Base-by-base conservation (phyloP, 2,329 filamentous ascomycete genomes). In the Paecilomyces niveus region DNA sequence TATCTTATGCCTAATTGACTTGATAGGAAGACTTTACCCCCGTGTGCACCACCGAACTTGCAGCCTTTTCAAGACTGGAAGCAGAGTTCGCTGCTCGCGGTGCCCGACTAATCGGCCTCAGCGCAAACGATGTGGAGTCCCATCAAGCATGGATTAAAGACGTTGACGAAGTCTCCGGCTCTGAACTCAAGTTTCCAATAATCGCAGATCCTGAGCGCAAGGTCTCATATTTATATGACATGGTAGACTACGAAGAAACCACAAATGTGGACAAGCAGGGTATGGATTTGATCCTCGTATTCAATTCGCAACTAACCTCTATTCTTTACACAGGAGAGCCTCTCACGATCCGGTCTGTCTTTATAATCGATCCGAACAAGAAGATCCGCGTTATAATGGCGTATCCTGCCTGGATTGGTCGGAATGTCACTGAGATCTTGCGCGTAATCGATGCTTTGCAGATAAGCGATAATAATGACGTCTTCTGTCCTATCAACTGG, bases 21-120 rank as follows among this genome's bases (percentile, higher is more conserved):
- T 45, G 35, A 45, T 18, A 45, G 70, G 74, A 74, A 68, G 92
- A 96, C 77, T 96, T 90, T 82, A 96, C 92, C 1, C 92, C 92
- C 57, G 92, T 96, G 60, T 97, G 92, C 84, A 97, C 92, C 64
- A 96, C 92, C 57, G 92, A 97, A 80, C 87, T 96, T 62, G 92
- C 92, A 62, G 92, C 92, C 60, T 95, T 97, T 70, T 89, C 92
- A 67, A 94, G 92, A 79, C 83, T 96, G 63, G 87, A 91, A 80
- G 85, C 86, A 68, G 91, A 96, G 76, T 96, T 97, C 78, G 83
- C 86, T 70, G 90, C 89, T 81, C 87, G 92, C 63, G 86, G 85
- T 64, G 90, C 93, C 69, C 94, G 96, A 85, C 86, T 96, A 78
- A 92, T 96, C 69, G 92, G 92, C 54, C 83, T 97, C 66, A 81